Evolutionary conservation across 2,329 filamentous ascomycete species (phyloP).

Genomic region (Albophoma yamanashiensis): DNA sequence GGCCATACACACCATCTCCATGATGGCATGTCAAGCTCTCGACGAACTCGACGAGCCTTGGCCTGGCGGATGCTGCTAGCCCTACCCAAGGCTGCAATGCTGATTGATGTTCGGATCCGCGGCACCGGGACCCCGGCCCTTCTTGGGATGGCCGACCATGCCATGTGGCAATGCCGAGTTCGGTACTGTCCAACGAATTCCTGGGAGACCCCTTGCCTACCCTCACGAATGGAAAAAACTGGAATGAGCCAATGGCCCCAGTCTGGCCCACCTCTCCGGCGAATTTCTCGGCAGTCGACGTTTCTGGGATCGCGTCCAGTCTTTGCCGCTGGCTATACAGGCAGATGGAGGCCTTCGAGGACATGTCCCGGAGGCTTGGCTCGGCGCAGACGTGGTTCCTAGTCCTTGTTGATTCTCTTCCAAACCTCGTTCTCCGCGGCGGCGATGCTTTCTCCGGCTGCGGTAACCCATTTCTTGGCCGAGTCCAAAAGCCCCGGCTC

Average conservation of each 20-base stretch:
- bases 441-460: constrained; percentile 45
- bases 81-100: background rate
- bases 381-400: constrained; percentile 5
- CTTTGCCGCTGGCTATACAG: background rate
- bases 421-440: constrained; percentile 52
- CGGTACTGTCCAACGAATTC: background rate
- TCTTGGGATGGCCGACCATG: background rate
- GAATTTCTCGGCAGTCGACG: background rate
- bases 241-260: background rate
- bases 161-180: background rate
- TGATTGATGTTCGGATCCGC: background rate
- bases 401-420: constrained; percentile 51
- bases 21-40: background rate
- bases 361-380: background rate
- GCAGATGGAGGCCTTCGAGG: background rate
- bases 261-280: background rate
- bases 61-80: background rate
- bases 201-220: background rate
- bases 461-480: constrained; percentile 46
- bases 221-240: background rate
- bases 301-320: background rate
- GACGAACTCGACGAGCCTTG: background rate
- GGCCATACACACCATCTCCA: background rate
- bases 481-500: constrained; percentile 42
- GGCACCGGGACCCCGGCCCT: background rate